Base-by-base conservation (phyloP, 148 eudicot species). In the Arbutus unedo region DNA sequence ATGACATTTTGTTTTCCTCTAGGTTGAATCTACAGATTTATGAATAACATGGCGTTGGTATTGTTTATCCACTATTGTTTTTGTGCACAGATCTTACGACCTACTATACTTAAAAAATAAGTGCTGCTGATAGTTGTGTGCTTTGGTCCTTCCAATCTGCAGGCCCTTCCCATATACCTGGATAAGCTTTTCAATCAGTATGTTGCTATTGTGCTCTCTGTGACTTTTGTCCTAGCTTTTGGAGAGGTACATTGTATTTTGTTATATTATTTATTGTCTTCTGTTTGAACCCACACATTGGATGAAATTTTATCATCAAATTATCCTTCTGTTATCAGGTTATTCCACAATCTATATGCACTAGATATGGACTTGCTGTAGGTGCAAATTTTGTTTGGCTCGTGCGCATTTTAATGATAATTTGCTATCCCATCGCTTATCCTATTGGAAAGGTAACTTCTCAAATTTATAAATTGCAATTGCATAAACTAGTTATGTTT, bases 161-260 rank as follows among this genome's bases (percentile, higher is more conserved):
- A 96, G 99, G 99, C 99, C 68, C 94, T 96, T 85, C 99, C 99
- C 16, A 82, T 96, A 83, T 96, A 96, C 86, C 88, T 96, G 83
- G 99, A 96, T 88, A 94, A 91, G 90, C 88, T 96, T 81, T 94
- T 96, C 88, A 96, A 96, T 79, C 97, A 96, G 89, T 93, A 83
- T 88, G 81, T 96, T 76, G 98, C 99, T 64, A 94, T 96, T 81
- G 70, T 96, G 68, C 94, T 96, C 48, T 96, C 99, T 59, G 99
- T 96, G 85, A 96, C 99, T 74, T 94, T 96, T 88, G 99, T 96
- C 82, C 90, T 96, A 81, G 88, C 91, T 79, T 96, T 96, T 82
- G 99, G 99, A 23, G 99, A 96, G 98, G 98, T 95, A 84, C 16
- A 44, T 77, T 54, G 74, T 64, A 15, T 81, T 56, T 45, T 50